Conservation (phyloP, 2,329 filamentous ascomycete genomes). For the Botrytis deweyae region DNA sequence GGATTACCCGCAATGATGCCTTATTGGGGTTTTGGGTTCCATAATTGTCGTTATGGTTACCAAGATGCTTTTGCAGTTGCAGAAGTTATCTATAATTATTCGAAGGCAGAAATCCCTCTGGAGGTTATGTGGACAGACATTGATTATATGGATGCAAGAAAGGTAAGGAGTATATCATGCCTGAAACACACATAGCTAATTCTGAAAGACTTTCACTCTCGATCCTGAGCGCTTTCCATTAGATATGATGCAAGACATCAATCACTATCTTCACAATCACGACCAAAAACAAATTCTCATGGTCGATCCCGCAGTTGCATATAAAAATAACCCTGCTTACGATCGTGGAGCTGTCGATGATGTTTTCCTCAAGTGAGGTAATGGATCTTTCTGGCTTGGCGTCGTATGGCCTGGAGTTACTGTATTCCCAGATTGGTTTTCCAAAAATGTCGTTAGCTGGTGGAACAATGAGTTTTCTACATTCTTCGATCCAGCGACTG, state of each 20-base stretch:
- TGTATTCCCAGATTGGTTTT: constrained; percentile 77
- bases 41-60: constrained; percentile 66
- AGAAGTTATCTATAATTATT: constrained; percentile 68
- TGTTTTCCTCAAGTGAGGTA: constrained; percentile 55
- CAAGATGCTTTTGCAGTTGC: constrained; percentile 62
- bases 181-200: not conserved
- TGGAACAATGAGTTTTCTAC: constrained; percentile 67
- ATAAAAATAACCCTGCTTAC: constrained; percentile 53
- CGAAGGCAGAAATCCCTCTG: constrained; percentile 61
- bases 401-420: constrained; percentile 77
- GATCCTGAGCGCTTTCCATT: constrained; percentile 65
- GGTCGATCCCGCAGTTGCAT: constrained; percentile 67
- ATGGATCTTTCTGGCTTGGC: constrained; percentile 58
- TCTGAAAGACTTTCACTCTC: constrained; percentile 54
- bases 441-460: constrained; percentile 60
- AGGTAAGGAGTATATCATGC: constrained; percentile 33
- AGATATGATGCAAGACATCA: constrained; percentile 61
- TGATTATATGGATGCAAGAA: constrained; percentile 57
- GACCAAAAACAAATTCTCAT: constrained; percentile 74
- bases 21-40: constrained; percentile 63
- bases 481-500: constrained; percentile 63
- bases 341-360: constrained; percentile 50
- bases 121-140: constrained; percentile 70
- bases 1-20: constrained; percentile 60
- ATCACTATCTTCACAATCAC: constrained; percentile 63